Base-by-base conservation (phyloP, 1,284 basidiomycete genomes). In the Microbotryum intermedium region DNA sequence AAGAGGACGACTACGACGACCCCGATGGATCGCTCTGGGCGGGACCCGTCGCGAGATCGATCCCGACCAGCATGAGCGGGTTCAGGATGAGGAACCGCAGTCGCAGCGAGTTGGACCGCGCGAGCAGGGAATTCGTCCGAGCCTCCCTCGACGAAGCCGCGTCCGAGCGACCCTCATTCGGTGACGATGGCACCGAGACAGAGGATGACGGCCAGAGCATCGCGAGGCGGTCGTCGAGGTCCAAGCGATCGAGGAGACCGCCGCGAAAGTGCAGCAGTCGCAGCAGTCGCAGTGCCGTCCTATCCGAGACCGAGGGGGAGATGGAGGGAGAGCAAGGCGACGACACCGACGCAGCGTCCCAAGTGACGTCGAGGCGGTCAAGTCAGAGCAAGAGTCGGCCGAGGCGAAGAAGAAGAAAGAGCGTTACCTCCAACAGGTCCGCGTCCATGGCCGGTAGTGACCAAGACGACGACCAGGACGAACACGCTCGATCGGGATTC, bases 1-100 rank as follows among this genome's bases (percentile, higher is more conserved):
- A 49, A 13, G 62, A 63, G 26, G 68, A 69, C 65, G 64, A 70
- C 56, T 72, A 69, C 55, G 71, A 72, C 48, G 69, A 72, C 51
- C 70, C 70, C 13, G 61, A 64, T 30, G 71, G 71, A 4, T 61
- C 63, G 11, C 60, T 72, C 48, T 70, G 64, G 54, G 60, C 66
- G 20, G 71, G 71, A 0, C 70, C 70, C 8, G 65, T 65, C n/a
- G 71, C 68, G 1, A 57, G 59, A 44, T 58, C 56, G 18, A 65
- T 71, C 28, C 71, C 71, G 8, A 72, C 67, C 20, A 66, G 64
- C 39, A 63, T 68, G 6, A 64, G 61, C 11, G 63, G 59, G 5
- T 72, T 70, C 55, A 57, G 70, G 20, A 65, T 70, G 58, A 57
- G 67, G 13, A 62, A 61, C 2, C 29, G 69, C 28, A 61, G 53